phyloP scores from a whole-genome alignment of 129 eudicot species.

The Flaveria linearis region DNA sequence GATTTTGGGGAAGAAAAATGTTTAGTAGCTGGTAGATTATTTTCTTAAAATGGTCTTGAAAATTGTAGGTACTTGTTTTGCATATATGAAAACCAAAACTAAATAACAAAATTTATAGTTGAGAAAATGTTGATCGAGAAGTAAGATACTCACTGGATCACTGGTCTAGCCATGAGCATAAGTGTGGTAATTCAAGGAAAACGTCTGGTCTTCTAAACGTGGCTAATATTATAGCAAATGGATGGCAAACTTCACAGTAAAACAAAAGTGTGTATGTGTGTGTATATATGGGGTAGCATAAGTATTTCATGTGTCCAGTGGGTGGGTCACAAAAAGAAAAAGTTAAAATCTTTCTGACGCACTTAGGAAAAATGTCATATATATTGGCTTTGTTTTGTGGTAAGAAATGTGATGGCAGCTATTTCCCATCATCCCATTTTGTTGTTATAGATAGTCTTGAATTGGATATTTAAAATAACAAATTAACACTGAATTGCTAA shows the following conservation, averaged over 20 bases:
- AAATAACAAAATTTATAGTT: conserved; percentile 2
- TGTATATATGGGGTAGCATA: background rate
- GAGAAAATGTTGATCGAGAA: background rate
- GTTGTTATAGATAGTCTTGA: too few relatives aligned
- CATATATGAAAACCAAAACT: background rate
- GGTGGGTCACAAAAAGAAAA: too few relatives aligned
- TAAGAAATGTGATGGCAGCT: too few relatives aligned
- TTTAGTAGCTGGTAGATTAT: background rate
- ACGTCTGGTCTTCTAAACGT: background rate
- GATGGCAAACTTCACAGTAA: background rate
- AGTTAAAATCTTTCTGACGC: too few relatives aligned
- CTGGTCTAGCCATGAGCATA: background rate
- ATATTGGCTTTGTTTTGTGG: too few relatives aligned
- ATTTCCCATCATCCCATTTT: too few relatives aligned
- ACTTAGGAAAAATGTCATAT: too few relatives aligned
- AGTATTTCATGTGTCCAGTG: too few relatives aligned
- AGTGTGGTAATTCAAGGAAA: background rate
- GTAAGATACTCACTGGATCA: background rate
- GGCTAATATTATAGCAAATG: background rate
- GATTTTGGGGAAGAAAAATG: background rate
- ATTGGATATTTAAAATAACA: too few relatives aligned
- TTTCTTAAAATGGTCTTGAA: background rate
- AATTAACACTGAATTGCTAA: too few relatives aligned
- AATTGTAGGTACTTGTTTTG: background rate
- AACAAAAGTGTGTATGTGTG: too few relatives aligned